A percentile compares a stretch with the other conserved stretches of the same genome.
These are phyloP conservation scores for Cladosporium sp. DNA, from an alignment of 2,329 filamentous ascomycete species.

Conservation along the genomic window DNA sequence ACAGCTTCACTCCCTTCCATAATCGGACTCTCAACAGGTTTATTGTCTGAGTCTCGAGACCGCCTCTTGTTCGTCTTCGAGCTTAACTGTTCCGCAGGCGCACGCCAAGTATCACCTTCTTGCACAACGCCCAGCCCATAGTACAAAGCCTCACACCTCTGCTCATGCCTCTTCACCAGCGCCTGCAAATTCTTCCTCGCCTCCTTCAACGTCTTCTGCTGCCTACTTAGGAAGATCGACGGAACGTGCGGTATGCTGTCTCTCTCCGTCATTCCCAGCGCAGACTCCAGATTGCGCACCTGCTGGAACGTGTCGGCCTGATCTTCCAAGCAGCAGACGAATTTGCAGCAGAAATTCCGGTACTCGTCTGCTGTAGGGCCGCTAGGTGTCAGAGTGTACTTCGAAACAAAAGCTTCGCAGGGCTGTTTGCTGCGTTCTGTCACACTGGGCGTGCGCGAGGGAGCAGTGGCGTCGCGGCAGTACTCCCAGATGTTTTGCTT, in stretches of 20 bases:
- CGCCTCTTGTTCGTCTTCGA: neutral
- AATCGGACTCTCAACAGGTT: neutral
- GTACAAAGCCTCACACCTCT: constrained; percentile 12
- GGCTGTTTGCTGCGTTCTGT: neutral
- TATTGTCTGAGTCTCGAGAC: neutral
- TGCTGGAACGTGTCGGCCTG: neutral
- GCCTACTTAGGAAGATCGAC: neutral
- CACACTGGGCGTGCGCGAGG: constrained; percentile 5
- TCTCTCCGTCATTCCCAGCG: neutral
- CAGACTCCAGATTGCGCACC: neutral
- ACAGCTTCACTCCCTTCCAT: neutral
- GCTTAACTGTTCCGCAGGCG: neutral
- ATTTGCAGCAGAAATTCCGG: constrained; percentile 11
- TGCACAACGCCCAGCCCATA: constrained; percentile 8
- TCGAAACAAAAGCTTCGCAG: constrained; percentile 5
- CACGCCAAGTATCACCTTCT: neutral
- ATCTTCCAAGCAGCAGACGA: constrained; percentile 6
- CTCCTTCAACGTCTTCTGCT: constrained; percentile 3
- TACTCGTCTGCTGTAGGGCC: constrained; percentile 7
- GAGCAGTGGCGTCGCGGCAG: constrained; percentile 10
- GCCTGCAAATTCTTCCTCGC: constrained; percentile 1
- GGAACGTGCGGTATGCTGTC: neutral
- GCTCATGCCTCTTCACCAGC: constrained; percentile 7
- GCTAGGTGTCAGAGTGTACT: neutral
- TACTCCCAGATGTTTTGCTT: constrained; percentile 12